Evolutionary conservation across 177 flowering plant species (phyloP).

Genomic region (Tripterygium wilfordii): DNA sequence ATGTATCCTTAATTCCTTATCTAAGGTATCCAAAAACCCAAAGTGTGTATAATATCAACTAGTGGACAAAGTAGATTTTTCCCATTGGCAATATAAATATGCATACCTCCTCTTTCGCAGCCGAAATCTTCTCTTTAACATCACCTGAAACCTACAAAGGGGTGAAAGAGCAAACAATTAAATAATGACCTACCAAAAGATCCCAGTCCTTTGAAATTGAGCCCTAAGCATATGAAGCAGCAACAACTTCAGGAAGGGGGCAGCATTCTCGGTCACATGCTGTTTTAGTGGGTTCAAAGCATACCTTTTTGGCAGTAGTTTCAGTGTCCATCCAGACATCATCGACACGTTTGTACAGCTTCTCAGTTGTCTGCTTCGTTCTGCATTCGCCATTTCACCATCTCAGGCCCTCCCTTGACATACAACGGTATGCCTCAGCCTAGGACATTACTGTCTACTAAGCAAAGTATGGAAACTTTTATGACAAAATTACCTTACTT

Average conservation of each 20-base stretch:
- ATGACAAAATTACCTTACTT: conserved; percentile 51
- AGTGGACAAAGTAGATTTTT: conserved; percentile 1
- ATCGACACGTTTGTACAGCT: conserved; percentile 87
- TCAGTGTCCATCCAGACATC: conserved; percentile 90
- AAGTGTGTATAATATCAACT: not conserved
- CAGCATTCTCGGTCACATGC: too few species aligned
- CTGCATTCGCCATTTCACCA: conserved; percentile 89
- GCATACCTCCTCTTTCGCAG: conserved; percentile 77
- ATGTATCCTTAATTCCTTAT: too few species aligned
- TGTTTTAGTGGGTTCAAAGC: too few species aligned
- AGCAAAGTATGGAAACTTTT: not conserved
- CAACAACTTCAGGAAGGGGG: not conserved
- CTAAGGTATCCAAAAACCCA: too few species aligned
- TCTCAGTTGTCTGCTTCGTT: conserved; percentile 92
- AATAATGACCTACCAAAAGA: not conserved
- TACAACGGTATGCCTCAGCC: conserved; percentile 91
- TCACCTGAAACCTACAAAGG: conserved; percentile 69
- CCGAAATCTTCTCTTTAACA: conserved; percentile 77
- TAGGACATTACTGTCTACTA: too few species aligned
- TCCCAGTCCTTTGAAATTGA: not conserved
- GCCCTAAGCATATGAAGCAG: not conserved
- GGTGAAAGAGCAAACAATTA: not conserved
- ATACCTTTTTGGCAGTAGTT: conserved; percentile 78
- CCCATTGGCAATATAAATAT: too few species aligned
- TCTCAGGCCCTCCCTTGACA: conserved; percentile 80